Percentiles rank a stretch among this genome's conserved stretches.
Evolutionary conservation across 192 early-diverging fungal species (phyloP).

Genomic region (Coemansia sp.): DNA sequence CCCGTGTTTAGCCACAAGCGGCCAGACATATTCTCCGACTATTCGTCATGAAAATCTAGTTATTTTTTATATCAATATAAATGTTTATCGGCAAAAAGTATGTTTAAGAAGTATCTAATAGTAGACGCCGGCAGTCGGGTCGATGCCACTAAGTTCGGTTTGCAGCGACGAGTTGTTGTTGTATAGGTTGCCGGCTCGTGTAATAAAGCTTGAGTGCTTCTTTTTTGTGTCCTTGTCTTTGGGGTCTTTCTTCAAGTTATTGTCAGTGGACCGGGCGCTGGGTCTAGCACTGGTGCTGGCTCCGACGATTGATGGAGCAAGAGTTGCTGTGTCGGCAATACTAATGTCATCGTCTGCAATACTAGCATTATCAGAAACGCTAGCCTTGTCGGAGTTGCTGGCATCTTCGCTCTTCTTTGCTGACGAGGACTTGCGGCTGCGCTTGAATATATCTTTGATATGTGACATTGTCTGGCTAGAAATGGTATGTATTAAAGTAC

Average conservation of each 20-base stretch:
- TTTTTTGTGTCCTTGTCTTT: neutral
- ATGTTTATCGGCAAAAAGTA: neutral
- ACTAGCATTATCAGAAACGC: neutral
- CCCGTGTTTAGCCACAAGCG: slow-evolving; percentile 72
- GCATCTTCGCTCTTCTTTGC: neutral
- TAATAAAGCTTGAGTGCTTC: neutral
- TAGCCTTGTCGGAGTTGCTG: neutral
- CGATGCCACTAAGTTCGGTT: neutral
- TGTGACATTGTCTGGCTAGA: neutral
- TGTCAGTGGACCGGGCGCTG: neutral
- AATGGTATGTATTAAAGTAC: neutral
- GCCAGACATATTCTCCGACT: slow-evolving; percentile 56
- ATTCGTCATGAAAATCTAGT: slow-evolving; percentile 1
- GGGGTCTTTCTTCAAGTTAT: neutral
- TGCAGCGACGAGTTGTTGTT: neutral
- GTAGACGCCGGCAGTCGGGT: neutral
- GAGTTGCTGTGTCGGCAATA: slow-evolving; percentile 1
- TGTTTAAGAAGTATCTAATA: neutral
- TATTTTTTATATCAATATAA: neutral
- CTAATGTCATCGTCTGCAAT: neutral
- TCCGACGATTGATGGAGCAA: neutral
- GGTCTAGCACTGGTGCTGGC: neutral
- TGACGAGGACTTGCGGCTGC: neutral
- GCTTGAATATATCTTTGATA: neutral
- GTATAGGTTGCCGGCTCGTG: neutral